Evolutionary conservation across 805 yeast species (phyloP), one percentile per base, ranked within the genome.

Genomic region (Starmerella potacharoeniae): DNA sequence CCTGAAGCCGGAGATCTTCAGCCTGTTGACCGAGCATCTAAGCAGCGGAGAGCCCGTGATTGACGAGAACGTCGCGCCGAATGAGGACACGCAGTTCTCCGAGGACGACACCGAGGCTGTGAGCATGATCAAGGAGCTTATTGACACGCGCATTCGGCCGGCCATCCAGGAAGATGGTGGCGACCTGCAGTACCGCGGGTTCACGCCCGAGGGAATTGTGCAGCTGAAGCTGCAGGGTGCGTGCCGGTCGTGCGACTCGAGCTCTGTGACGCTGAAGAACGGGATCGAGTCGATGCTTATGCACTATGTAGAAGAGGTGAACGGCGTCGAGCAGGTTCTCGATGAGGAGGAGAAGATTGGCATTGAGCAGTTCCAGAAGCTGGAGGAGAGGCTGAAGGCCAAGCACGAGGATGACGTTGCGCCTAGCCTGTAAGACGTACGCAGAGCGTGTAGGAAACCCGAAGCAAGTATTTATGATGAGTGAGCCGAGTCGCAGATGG

Each of bases 151-250:
- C 67, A 90, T 93, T 51, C 82, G 96, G 66, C 99, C 99, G 1
- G 96, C 97, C 1, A 89, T 93, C 55, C 95, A 89, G 72, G 99
- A 93, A 65, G 99, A 93, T 65, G 99, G 99, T 59, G 99, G 99
- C 36, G 97, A 93, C 66, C 83, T 93, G 58, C 90, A 87, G 63
- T 95, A 82, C 68, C 78, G 86, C 56, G 93, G 87, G 6, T 90
- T 86, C 66, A 87, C 86, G 55, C 88, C 84, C 59, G 86, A 83
- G 56, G 98, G 98, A 1, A 81, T 84, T 13, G 97, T 95, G 6
- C 86, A 80, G 68, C 78, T 93, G 63, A 88, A 86, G 67, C 74
- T 93, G 47, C 90, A 87, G 64, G 99, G 99, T 49, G 97, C 98
- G 7, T 93, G 99, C 71, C 83, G 95, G 53, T 79, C 95, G 1